Base-by-base conservation (phyloP, 2,329 filamentous ascomycete species). In the Apiospora aurea region DNA sequence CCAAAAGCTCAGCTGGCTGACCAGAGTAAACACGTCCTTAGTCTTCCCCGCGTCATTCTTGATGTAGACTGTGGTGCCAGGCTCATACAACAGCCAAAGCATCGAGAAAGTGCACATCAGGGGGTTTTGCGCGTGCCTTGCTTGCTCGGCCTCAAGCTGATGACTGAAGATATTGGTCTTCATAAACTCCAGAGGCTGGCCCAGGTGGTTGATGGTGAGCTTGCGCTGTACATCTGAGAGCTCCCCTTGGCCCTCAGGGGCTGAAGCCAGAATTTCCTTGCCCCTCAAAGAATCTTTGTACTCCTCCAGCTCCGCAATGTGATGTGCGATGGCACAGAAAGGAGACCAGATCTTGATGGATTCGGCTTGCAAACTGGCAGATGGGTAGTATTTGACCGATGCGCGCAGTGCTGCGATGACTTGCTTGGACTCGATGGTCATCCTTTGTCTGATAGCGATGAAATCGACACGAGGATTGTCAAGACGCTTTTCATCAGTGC, bases 311-410 rank as follows among this genome's bases (percentile, higher is more conserved):
- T 69, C 64, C 3, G 38, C n/a, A 11, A 71, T 41, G n/a, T 72
- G 69, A 47, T 70, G 64, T 24, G 26, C 64, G 5, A 72, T 21
- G 8, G 71, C 13, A 24, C 26, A 21, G 41, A 71, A 72, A 24
- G 71, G 71, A 41, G 61, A 61, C 5, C 7, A 11, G 16, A 72
- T 1, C 1, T 34, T 1, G 16, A 72, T 21, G 10, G 2, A 2
- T 2, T 69, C n/a, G 16, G 4, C 66, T 3, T 72, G 49, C 4
- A 72, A 24, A 24, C 18, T 44, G 2, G 51, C 21, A 14, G 13
- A 24, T 2, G 71, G 71, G 24, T 72, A 72, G 41, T 72, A 72
- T n/a, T 4, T 24, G 4, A 71, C 51, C 21, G 71, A 46, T 21
- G 10, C 26, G 18, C 53, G 14, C 26, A 72, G 46, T 7, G 57